Evolutionary conservation across 192 early-diverging fungal species (phyloP).

Genomic region (Coemansia nantahalensis): DNA sequence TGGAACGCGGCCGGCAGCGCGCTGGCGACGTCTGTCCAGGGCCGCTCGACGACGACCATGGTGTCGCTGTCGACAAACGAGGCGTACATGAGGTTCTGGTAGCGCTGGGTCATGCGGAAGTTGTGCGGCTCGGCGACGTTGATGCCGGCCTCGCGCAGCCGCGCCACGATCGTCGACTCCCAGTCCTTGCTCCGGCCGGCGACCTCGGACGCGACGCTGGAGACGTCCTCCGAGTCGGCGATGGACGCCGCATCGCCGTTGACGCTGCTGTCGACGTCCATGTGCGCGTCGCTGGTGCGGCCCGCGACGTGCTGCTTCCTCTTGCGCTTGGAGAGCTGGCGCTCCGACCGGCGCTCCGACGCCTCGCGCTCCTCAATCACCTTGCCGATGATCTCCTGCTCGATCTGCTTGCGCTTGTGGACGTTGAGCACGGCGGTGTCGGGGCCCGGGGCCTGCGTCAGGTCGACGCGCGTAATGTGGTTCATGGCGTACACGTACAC

Average conservation of each 20-base stretch:
- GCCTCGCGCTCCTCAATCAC: constrained; percentile 44
- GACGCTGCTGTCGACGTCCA: constrained; percentile 20
- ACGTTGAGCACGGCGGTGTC: constrained; percentile 56
- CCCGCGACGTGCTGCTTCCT: constrained; percentile 36
- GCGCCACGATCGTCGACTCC: constrained; percentile 41
- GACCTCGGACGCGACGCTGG: constrained; percentile 9
- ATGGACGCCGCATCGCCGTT: constrained; percentile 7
- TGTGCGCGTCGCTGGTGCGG: constrained; percentile 27
- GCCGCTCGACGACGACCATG: constrained; percentile 86
- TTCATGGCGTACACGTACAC: constrained; percentile 67
- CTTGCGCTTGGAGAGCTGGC: constrained; percentile 48
- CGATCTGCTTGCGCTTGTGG: constrained; percentile 59
- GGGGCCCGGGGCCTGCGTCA: constrained; percentile 58
- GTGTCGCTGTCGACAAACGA: constrained; percentile 69
- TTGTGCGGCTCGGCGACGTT: constrained; percentile 55
- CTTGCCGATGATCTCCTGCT: constrained; percentile 38
- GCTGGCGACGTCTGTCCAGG: constrained; percentile 74
- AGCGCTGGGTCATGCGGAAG: constrained; percentile 74
- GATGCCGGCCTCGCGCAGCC: constrained; percentile 48
- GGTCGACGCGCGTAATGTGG: constrained; percentile 74
- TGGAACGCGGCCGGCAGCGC: constrained; percentile 79
- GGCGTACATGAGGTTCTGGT: constrained; percentile 79
- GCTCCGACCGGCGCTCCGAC: constrained; percentile 38
- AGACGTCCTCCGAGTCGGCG: constrained; percentile 10
- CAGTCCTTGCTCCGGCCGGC: constrained; percentile 35